Percentiles rank a stretch among this genome's conserved stretches.
phyloP scores from a whole-genome alignment of 2,329 filamentous ascomycete genomes.

The Diaporthe amygdali region DNA sequence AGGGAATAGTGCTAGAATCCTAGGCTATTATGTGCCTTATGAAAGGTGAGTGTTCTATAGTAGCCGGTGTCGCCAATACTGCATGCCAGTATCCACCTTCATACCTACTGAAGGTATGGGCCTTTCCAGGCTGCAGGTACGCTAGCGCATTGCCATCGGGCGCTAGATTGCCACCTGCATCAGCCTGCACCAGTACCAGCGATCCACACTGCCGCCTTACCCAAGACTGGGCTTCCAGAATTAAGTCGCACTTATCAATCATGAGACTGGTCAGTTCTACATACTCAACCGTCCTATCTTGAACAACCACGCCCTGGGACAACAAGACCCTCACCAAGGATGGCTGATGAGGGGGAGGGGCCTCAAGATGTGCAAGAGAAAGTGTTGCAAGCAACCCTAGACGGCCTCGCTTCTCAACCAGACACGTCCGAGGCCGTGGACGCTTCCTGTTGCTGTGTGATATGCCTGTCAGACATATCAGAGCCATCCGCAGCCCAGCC shows the following conservation, averaged over 20 bases:
- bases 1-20: not conserved
- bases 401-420: conserved; percentile 41
- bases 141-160: conserved; percentile 7
- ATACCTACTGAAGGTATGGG: too few relatives aligned
- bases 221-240: not conserved
- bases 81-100: not conserved
- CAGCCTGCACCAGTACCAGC: not conserved
- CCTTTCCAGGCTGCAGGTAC: not conserved
- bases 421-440: conserved; percentile 17
- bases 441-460: conserved; percentile 69
- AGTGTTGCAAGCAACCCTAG: conserved; percentile 51
- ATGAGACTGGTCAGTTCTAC: not conserved
- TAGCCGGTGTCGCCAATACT: not conserved
- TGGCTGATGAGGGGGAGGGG: conserved; percentile 15
- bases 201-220: not conserved
- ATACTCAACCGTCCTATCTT: not conserved
- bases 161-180: not conserved
- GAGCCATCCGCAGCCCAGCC: conserved; percentile 75
- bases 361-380: conserved; percentile 43
- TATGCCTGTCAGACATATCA: conserved; percentile 80
- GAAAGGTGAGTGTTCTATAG: not conserved
- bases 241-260: not conserved
- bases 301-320: not conserved
- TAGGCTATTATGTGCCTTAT: not conserved
- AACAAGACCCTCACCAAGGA: not conserved